These are phyloP conservation scores for Colletotrichum musicola DNA, from an alignment of 2,329 filamentous ascomycete genomes.

Conservation along the genomic window DNA sequence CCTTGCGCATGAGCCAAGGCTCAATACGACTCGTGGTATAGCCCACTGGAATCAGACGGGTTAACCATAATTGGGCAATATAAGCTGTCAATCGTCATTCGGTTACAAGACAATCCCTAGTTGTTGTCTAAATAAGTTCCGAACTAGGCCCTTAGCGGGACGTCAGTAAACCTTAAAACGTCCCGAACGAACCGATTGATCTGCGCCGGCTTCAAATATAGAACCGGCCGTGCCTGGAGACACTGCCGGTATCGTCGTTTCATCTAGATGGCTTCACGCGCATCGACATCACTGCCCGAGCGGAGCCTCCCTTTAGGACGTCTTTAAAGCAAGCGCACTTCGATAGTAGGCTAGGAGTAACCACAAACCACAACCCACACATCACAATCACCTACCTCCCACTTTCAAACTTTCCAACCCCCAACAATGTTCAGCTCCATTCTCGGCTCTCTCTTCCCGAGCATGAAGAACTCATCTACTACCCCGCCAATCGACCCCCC, in stretches of 20 bases:
- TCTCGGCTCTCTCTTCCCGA: not conserved
- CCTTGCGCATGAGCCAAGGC: not conserved
- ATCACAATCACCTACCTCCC: not conserved
- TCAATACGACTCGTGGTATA: not conserved
- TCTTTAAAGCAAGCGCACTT: not conserved
- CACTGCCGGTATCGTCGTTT: not conserved
- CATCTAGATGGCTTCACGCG: not conserved
- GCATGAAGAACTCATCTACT: not conserved
- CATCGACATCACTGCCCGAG: not conserved
- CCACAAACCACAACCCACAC: not conserved
- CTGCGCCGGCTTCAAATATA: not conserved
- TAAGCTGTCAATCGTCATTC: not conserved
- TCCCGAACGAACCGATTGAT: slow-evolving; percentile 13
- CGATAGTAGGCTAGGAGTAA: not conserved
- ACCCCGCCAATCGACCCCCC: too few relatives aligned
- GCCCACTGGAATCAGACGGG: not conserved
- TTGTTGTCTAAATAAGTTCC: not conserved
- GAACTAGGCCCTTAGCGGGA: slow-evolving; percentile 1
- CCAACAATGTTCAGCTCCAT: not conserved
- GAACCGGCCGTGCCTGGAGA: not conserved
- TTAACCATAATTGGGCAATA: not conserved
- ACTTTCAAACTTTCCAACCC: not conserved
- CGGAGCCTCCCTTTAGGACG: not conserved
- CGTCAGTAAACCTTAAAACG: not conserved
- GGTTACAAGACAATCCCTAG: not conserved